These are phyloP conservation scores for Comarum palustre DNA, from an alignment of 306 rosid species.

Conservation along the genomic window DNA sequence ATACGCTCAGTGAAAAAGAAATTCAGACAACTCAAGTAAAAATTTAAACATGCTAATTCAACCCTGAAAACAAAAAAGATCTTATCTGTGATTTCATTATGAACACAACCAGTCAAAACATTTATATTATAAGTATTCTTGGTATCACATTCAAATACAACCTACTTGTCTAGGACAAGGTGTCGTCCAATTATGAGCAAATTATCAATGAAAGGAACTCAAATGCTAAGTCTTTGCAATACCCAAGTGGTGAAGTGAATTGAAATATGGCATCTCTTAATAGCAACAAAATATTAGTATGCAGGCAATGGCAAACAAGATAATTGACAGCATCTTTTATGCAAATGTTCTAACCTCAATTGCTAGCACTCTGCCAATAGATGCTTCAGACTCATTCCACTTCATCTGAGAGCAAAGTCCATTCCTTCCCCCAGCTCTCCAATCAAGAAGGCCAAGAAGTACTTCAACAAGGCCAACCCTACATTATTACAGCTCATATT, in stretches of 20 bases:
- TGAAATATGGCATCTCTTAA: slow-evolving; percentile 1
- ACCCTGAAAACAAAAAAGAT: neutral
- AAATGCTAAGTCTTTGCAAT: neutral
- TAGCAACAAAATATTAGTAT: neutral
- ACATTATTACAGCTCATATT: slow-evolving; percentile 31
- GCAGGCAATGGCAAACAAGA: neutral
- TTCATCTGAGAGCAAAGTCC: slow-evolving; percentile 96
- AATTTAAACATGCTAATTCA: neutral
- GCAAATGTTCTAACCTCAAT: slow-evolving; percentile 69
- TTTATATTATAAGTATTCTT: neutral
- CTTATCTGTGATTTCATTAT: neutral
- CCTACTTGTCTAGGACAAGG: neutral
- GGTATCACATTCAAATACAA: neutral
- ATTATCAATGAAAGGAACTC: neutral
- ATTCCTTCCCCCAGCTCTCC: slow-evolving; percentile 98
- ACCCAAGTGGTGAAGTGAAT: neutral
- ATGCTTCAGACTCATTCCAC: slow-evolving; percentile 99
- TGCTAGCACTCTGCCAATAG: slow-evolving; percentile 96
- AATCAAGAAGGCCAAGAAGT: slow-evolving; percentile 98
- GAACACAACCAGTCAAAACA: neutral
- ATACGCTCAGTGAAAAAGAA: neutral
- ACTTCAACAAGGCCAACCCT: slow-evolving; percentile 98
- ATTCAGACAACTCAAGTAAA: neutral
- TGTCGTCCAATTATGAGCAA: neutral
- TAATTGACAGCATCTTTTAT: slow-evolving; percentile 11